Percentiles rank a stretch among this genome's conserved stretches.
Evolutionary conservation across 2,329 filamentous ascomycete species (phyloP).

Genomic region (Alternaria burnsii): DNA sequence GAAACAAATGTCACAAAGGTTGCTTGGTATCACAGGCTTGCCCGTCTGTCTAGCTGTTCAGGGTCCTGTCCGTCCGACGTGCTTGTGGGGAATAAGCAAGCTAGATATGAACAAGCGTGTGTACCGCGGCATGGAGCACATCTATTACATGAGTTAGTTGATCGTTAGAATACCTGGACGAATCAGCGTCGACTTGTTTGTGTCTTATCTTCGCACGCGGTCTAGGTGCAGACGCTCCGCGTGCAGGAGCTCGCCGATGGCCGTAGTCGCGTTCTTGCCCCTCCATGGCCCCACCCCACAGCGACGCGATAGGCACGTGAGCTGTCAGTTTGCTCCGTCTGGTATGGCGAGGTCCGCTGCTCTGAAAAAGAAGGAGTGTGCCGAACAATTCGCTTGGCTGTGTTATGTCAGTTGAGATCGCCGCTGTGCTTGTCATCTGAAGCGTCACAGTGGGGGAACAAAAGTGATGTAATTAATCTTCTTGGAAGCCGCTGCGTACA

Average conservation of each 20-base stretch:
- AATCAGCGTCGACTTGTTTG: slow-evolving; percentile 25
- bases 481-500: not conserved
- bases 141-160: slow-evolving; percentile 7
- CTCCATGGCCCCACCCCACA: slow-evolving; percentile 17
- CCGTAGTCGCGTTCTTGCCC: slow-evolving; percentile 26
- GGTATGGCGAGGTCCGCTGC: slow-evolving; percentile 11
- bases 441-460: not conserved
- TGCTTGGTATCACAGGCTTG: not conserved
- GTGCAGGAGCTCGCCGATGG: slow-evolving; percentile 40
- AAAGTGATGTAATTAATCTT: not conserved
- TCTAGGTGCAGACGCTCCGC: slow-evolving; percentile 22
- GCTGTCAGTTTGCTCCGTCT: not conserved
- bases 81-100: slow-evolving; percentile 27
- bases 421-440: not conserved
- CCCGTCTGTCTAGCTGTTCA: slow-evolving; percentile 7
- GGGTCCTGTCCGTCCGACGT: not conserved
- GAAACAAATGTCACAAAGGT: not conserved
- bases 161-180: slow-evolving; percentile 8
- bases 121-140: slow-evolving; percentile 12
- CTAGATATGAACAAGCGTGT: slow-evolving; percentile 18
- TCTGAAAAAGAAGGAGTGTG: not conserved
- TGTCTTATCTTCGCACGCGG: slow-evolving; percentile 25
- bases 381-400: not conserved
- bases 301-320: slow-evolving; percentile 12
- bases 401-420: not conserved